Conservation (phyloP, 2,329 filamentous ascomycete species). For the Aureobasidium melanogenum region DNA sequence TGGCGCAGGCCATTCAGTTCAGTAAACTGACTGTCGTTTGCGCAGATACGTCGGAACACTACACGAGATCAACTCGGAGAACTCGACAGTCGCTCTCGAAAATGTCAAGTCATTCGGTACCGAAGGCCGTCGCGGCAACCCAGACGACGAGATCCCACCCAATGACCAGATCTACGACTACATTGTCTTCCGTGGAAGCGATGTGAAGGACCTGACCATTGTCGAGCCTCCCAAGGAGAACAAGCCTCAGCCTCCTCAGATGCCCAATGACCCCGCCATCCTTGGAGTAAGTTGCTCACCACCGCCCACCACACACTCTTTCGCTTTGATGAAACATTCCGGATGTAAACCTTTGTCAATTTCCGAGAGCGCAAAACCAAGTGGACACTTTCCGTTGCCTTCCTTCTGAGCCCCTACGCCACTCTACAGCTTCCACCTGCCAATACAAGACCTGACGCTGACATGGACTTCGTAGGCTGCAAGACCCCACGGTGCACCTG, state of each 20-base stretch:
- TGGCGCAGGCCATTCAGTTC: neutral
- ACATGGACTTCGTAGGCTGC: conserved; percentile 19
- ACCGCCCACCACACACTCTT: conserved; percentile 25
- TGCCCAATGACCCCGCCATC: conserved; percentile 93
- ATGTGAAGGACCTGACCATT: conserved; percentile 95
- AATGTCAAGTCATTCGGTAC: conserved; percentile 93
- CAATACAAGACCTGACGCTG: neutral
- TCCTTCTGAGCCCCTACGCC: conserved; percentile 73
- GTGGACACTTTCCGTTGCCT: conserved; percentile 99
- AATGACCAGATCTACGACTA: conserved; percentile 93
- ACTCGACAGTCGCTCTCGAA: conserved; percentile 91
- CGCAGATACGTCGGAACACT: conserved; percentile 86
- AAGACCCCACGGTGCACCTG: conserved; percentile 15
- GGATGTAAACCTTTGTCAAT: conserved; percentile 82
- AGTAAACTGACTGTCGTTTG: neutral
- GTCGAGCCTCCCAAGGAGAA: conserved; percentile 68
- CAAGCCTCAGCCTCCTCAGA: conserved; percentile 65
- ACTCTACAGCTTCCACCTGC: neutral
- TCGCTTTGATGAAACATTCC: conserved; percentile 80
- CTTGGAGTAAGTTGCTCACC: conserved; percentile 69
- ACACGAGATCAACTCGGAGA: conserved; percentile 96
- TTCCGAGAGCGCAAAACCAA: conserved; percentile 92
- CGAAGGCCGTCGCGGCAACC: conserved; percentile 73
- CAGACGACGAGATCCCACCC: conserved; percentile 71
- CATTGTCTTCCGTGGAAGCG: conserved; percentile 95